These are phyloP conservation scores for Neonectria ditissima DNA, from an alignment of 2,329 filamentous ascomycete species.

Conservation along the genomic window DNA sequence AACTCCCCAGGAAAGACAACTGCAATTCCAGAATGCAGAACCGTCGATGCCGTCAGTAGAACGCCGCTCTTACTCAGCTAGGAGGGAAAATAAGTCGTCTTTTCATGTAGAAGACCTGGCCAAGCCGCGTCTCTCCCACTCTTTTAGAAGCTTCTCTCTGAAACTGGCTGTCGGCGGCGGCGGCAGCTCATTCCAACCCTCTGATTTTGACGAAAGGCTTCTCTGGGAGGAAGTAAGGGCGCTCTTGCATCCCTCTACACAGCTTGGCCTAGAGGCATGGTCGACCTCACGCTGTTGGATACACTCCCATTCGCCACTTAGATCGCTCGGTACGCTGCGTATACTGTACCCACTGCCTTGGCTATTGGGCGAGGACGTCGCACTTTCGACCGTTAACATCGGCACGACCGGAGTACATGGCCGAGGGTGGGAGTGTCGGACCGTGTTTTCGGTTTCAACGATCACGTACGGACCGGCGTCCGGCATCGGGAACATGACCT, in stretches of 20 bases:
- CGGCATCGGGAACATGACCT: conserved; percentile 52
- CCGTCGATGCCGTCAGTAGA: neutral
- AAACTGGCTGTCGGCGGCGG: conserved; percentile 3
- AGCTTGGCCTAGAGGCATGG: neutral
- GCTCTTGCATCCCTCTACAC: neutral
- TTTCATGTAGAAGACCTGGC: conserved; percentile 11
- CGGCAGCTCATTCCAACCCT: conserved; percentile 6
- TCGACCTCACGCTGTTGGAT: conserved; percentile 27
- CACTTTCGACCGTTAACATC: neutral
- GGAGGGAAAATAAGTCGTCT: neutral
- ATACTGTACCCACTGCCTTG: conserved; percentile 12
- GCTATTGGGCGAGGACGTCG: neutral
- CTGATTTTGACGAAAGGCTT: neutral
- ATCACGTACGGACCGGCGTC: conserved; percentile 50
- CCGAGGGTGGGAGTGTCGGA: conserved; percentile 27
- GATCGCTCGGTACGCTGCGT: conserved; percentile 28
- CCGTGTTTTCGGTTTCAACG: conserved; percentile 46
- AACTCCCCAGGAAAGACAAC: neutral
- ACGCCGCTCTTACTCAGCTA: neutral
- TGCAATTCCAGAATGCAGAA: neutral
- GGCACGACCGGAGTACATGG: conserved; percentile 9
- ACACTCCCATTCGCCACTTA: conserved; percentile 34
- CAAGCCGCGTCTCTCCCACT: conserved; percentile 10
- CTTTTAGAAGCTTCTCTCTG: conserved; percentile 1
- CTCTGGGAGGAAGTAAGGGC: neutral